Evolutionary conservation across 345 rosid genomes (phyloP), one percentile per base, ranked within the genome.

Genomic region (Odontarrhena argentea): DNA sequence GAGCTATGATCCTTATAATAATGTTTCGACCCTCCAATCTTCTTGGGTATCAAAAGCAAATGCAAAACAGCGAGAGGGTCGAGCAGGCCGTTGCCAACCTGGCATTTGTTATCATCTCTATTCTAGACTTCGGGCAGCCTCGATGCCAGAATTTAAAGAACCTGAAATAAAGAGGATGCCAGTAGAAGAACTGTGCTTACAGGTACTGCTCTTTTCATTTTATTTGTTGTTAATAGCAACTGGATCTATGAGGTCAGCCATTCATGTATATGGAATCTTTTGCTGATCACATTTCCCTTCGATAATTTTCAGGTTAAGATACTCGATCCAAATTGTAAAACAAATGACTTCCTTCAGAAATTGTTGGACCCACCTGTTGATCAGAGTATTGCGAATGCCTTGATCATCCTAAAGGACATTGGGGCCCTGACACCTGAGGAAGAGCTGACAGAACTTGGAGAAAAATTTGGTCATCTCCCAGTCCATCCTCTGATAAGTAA

Each of bases 111-210:
- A 94, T 74, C 99, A 88, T 84, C 84, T 94, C 60, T 94, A 74
- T 76, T 87, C 99, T 5, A 85, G 83, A 68, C 79, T 81, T 48
- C 79, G 88, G 76, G 99, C 92, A 57, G 80, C 89, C 54, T 83
- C 97, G 65, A 65, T 91, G 75, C 95, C 84, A 3, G 95, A 91
- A 36, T 94, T 84, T 68, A 92, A 84, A 69, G 82, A 84, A 74
- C 97, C 97, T 71, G 97, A 94, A 83, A 87, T 94, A 40, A 91
- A 78, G 84, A 84, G 97, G 82, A 86, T 83, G 81, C 96, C 99
- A 3, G 79, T 94, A 45, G 97, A 94, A 56, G 99, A 94, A 69
- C 90, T 94, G 26, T 94, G 99, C 80, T 80, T 94, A 70, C 99
- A 85, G 89, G 98, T 90, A 73, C 49, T 63, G 48, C 56, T 49